Evolutionary conservation across 192 early-diverging fungal species (phyloP).

Genomic region (Coemansia sp.): DNA sequence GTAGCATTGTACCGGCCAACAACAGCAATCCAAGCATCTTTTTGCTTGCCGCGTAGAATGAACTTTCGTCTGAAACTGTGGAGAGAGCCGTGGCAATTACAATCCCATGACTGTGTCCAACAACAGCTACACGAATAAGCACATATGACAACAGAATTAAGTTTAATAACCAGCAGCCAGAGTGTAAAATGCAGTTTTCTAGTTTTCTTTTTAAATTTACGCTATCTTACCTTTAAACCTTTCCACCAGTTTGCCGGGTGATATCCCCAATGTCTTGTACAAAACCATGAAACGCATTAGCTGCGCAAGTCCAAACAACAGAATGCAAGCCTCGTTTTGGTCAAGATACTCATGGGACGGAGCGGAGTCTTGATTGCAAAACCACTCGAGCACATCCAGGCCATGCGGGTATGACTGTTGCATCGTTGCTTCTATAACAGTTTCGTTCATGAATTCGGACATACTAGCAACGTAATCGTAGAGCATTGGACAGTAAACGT

Average conservation of each 20-base stretch:
- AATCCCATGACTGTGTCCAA: constrained; percentile 92
- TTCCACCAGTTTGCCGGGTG: constrained; percentile 41
- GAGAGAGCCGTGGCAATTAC: constrained; percentile 83
- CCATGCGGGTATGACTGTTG: constrained; percentile 61
- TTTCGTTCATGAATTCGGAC: constrained; percentile 61
- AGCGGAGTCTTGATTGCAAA: constrained; percentile 62
- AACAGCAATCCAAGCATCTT: constrained; percentile 81
- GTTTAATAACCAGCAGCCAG: background rate
- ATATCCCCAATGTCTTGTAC: constrained; percentile 62
- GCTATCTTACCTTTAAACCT: constrained; percentile 39
- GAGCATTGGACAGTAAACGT: constrained; percentile 73
- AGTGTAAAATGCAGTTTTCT: background rate
- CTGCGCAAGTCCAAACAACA: constrained; percentile 87
- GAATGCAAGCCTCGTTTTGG: constrained; percentile 70
- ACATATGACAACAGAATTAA: background rate
- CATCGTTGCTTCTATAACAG: constrained; percentile 58
- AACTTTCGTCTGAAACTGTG: constrained; percentile 70
- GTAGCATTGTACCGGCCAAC: constrained; percentile 79
- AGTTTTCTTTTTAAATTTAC: background rate
- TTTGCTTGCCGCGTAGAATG: constrained; percentile 73
- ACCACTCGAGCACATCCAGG: constrained; percentile 78
- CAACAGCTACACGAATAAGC: constrained; percentile 27
- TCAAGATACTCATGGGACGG: constrained; percentile 75
- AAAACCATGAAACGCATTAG: constrained; percentile 76
- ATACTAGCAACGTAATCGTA: constrained; percentile 72